A percentile compares a stretch with the other conserved stretches of the same genome.
These are phyloP conservation scores for Ophiocordyceps camponoti-saundersi DNA, from an alignment of 2,329 filamentous ascomycete species.

Conservation along the genomic window DNA sequence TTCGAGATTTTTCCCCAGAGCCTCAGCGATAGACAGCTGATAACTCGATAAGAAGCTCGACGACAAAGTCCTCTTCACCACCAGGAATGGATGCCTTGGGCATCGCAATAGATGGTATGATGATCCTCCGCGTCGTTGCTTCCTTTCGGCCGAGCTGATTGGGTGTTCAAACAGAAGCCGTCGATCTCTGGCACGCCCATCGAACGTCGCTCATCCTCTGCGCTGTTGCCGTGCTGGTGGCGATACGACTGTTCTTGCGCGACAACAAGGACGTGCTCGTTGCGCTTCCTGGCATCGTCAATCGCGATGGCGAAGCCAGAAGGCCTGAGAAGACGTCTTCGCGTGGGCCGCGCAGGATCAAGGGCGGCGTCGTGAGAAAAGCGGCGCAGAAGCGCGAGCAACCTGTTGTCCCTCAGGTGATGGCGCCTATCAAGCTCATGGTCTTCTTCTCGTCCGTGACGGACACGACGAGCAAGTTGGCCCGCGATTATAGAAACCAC, in stretches of 20 bases:
- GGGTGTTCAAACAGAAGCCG: slow-evolving; percentile 10
- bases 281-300: slow-evolving; percentile 18
- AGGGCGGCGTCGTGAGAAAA: slow-evolving; percentile 21
- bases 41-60: no score
- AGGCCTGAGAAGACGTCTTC: slow-evolving; percentile 12
- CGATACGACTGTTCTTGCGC: slow-evolving; percentile 25
- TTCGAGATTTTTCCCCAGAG: no score
- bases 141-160: not conserved
- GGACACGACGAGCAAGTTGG: slow-evolving; percentile 61
- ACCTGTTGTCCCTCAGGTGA: slow-evolving; percentile 12
- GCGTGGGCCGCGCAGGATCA: slow-evolving; percentile 30
- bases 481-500: slow-evolving; percentile 41
- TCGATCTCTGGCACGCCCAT: slow-evolving; percentile 29
- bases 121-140: not conserved
- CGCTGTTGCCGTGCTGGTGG: slow-evolving; percentile 18
- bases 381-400: slow-evolving; percentile 6
- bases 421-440: slow-evolving; percentile 47
- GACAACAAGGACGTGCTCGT: slow-evolving; percentile 16
- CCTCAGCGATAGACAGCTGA: no score
- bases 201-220: slow-evolving; percentile 26
- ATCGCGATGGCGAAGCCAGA: slow-evolving; percentile 12
- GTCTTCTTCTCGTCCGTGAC: slow-evolving; percentile 86
- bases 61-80: not conserved
- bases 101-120: not conserved
- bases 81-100: not conserved